These are phyloP conservation scores for Macrocybe gigantea DNA, from an alignment of 768 basidiomycete genomes.

Conservation along the genomic window DNA sequence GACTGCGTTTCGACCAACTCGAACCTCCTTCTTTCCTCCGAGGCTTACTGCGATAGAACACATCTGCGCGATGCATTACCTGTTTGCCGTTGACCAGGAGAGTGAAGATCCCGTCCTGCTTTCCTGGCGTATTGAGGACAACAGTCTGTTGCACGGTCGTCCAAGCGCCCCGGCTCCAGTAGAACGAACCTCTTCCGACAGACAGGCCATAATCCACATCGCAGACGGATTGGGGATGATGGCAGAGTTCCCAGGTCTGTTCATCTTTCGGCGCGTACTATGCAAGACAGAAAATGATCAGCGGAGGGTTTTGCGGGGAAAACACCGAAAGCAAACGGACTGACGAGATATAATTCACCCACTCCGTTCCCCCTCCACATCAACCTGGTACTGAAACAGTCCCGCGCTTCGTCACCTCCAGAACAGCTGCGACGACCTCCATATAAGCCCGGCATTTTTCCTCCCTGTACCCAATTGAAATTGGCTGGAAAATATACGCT, in stretches of 20 bases:
- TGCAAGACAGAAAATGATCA: not conserved
- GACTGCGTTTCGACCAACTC: constrained; percentile 2
- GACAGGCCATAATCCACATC: constrained; percentile 66
- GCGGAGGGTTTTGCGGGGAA: not conserved
- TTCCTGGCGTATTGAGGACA: constrained; percentile 67
- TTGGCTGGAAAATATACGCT: constrained; percentile 70
- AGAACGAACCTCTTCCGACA: constrained; percentile 68
- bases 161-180: constrained; percentile 59
- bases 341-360: constrained; percentile 74
- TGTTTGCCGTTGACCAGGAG: constrained; percentile 56
- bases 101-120: constrained; percentile 57
- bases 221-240: constrained; percentile 55
- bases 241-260: constrained; percentile 57
- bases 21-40: constrained; percentile 2
- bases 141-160: constrained; percentile 69
- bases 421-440: constrained; percentile 66
- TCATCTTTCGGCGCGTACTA: constrained; percentile 75
- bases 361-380: constrained; percentile 73
- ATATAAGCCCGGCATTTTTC: constrained; percentile 81
- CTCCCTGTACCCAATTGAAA: constrained; percentile 76
- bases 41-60: constrained; percentile 53
- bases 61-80: constrained; percentile 48
- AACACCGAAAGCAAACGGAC: constrained; percentile 15
- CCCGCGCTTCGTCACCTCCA: constrained; percentile 63
- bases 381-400: constrained; percentile 79